Base-by-base conservation (phyloP, 495 filamentous ascomycete species). In the Penicillium odoratum region DNA sequence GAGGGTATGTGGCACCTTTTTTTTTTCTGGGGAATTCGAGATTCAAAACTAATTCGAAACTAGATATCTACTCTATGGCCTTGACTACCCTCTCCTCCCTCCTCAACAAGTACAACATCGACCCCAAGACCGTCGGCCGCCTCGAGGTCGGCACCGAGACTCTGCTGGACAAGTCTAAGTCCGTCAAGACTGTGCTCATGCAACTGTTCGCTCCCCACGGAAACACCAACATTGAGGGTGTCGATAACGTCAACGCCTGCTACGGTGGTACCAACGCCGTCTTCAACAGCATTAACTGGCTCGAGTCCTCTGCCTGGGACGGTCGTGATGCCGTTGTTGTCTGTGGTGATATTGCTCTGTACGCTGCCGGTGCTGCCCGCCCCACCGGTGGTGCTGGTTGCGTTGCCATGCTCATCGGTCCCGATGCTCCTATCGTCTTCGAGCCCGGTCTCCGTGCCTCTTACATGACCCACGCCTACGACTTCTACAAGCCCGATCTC, bases 181-280 rank as follows among this genome's bases (percentile, higher is more conserved):
- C 95, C 29, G 94, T 98, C 81, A 98, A 98, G 85, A 90, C 93
- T n/a, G 93, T 98, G 50, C 77, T 98, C 61, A 98, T 98, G 94
- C 94, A 97, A 78, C 83, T 98, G 29, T 97, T 98, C 66, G 83
- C 87, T 68, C 80, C 87, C 48, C 88, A 88, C 69, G 87, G 85
- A 58, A 91, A 91, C 72, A 92, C 87, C 81, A 97, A 96, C 79
- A 81, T 98, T 46, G 95, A 98, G 79, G 94, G 94, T 75, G 86
- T 98, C 31, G 94, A 98, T 75, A 97, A 88, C 28, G 79, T 98
- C 66, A 98, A 98, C 70, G 94, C 94, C 53, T 98, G 94, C 85
- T 98, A 98, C 72, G 94, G 94, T 64, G 94, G 94, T 57, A 98
- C 94, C 72, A 98, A 96, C 69, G 95, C 94, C 53, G 78, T 98